Evolutionary conservation across 1,139 yeast species (phyloP), one percentile per base, ranked within the genome.

Genomic region (Schwanniomyces etchellsii): DNA sequence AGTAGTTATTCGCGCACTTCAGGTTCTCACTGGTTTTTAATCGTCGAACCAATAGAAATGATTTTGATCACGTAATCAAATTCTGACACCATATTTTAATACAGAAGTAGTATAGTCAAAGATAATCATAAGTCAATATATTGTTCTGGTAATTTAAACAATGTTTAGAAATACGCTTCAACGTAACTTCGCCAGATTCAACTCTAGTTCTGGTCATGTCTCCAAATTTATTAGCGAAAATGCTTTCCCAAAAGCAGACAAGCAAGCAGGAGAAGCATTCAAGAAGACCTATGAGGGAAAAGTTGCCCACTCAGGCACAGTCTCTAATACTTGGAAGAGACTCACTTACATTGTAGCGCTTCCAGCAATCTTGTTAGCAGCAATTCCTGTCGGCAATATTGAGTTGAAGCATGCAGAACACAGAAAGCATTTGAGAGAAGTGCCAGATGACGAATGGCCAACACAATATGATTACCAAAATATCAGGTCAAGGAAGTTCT

Each of bases 381-480:
- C 93, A 30, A 70, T 81, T 53, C 88, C 88, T 64, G 84, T 93
- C 34, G 77, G 73, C 63, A 75, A 73, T 50, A 70, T 82, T 54
- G 98, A 91, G 70, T 61, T 70, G 52, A 84, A 82, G 59, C 97
- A 88, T 57, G 91, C 91, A 44, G 74, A 81, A 51, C 97, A 89
- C 73, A 77, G 95, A 65, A 74, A 74, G 56, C 96, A 89, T 65
- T 63, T 74, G 51, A 71, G 70, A 45, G 85, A 83, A 52, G 69
- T 85, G 38, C 55, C 80, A 26, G 96, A 88, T 58, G 93, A 81
- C 46, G 95, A 88, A 59, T 83, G 95, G 88, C 96, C 96, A 50
- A 68, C 63, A 40, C 93, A 82, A 64, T 85, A 84, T 69, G 91
- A 80, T 44, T 91, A 78, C 76, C 89, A 81, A 71, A 89, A 91